Evolutionary conservation across 371 early-diverging fungal species (phyloP), one percentile per base, ranked within the genome.

Genomic region (Mucor velutinosus): DNA sequence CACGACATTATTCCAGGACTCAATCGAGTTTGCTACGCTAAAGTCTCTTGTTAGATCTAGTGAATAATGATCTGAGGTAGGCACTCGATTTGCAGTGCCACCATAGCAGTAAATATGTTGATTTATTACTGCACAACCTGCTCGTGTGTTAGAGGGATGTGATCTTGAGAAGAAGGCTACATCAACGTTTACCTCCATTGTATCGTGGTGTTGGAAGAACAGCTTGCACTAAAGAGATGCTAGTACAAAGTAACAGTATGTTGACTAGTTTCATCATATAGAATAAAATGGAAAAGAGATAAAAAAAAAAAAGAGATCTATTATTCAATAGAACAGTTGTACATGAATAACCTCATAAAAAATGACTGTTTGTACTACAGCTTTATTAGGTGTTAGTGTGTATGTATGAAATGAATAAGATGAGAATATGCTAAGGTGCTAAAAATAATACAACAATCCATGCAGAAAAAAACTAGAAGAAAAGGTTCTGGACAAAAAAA

Each of bases 31-130:
- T 7, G 17, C 51, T 1, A 71, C 14, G 15, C 19, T 17, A 29
- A 71, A 71, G 25, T 71, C 72, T 7, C 32, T 60, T 1, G 56
- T 41, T 4, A 71, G n/a, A 37, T 71, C 72, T 3, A 71, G 51
- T 5, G 25, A 45, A 51, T 64, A 71, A 14, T 66, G 67, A 21
- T 71, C 64, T 15, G 72, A 63, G n/a, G 67, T 60, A 3, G 72
- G 29, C 29, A 30, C 4, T 21, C 57, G 60, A 47, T 66, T 67
- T 21, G 61, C 57, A 14, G 67, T 67, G 27, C 72, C 72, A 21
- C 72, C 72, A 47, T 67, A 71, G 30, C 72, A 71, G 43, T 64
- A 60, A 7, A 71, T 49, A 8, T 21, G 56, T 47, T 37, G 23
- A 25, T 33, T 21, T 19, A 71, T 61, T 2, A 23, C 47, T 15